These are phyloP conservation scores for Xylariaceae sp. DNA, from an alignment of 2,329 filamentous ascomycete species.

Conservation along the genomic window DNA sequence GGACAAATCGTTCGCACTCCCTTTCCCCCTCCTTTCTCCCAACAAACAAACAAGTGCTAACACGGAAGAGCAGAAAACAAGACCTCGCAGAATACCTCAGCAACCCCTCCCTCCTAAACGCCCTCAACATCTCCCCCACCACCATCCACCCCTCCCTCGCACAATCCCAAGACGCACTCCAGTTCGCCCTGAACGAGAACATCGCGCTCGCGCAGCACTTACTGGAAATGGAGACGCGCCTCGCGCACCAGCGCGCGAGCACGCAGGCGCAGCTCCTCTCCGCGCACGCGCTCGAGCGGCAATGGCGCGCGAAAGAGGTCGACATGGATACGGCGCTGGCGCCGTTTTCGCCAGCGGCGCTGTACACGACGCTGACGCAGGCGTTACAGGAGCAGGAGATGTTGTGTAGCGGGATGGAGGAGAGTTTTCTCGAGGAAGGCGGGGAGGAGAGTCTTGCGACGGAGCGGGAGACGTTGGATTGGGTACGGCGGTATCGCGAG, in stretches of 20 bases:
- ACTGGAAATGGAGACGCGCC: constrained; percentile 51
- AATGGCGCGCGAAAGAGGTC: constrained; percentile 82
- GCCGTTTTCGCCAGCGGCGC: constrained; percentile 77
- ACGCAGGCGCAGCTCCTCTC: constrained; percentile 78
- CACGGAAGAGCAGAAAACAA: constrained; percentile 55
- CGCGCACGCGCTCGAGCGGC: constrained; percentile 81
- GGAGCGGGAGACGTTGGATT: constrained; percentile 80
- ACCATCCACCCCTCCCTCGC: constrained; percentile 68
- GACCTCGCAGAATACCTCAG: constrained; percentile 68
- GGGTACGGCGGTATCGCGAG: constrained; percentile 75
- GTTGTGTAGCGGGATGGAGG: constrained; percentile 77
- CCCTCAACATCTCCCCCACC: constrained; percentile 62
- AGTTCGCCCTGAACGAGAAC: constrained; percentile 64
- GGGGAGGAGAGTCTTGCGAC: constrained; percentile 49
- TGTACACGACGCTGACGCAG: constrained; percentile 76
- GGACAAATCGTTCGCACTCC: constrained; percentile 65
- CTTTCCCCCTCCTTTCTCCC: not conserved
- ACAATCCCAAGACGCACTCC: constrained; percentile 59
- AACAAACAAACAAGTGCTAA: not conserved
- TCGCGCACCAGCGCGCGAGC: constrained; percentile 57
- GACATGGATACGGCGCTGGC: constrained; percentile 82
- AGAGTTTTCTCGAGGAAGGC: constrained; percentile 72
- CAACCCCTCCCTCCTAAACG: constrained; percentile 60
- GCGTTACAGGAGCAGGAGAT: constrained; percentile 76
- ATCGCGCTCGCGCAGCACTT: constrained; percentile 62